Percentiles rank a stretch among this genome's conserved stretches.
phyloP scores from a whole-genome alignment of 129 eudicot species.

The Rutidosis leptorrhynchoides region DNA sequence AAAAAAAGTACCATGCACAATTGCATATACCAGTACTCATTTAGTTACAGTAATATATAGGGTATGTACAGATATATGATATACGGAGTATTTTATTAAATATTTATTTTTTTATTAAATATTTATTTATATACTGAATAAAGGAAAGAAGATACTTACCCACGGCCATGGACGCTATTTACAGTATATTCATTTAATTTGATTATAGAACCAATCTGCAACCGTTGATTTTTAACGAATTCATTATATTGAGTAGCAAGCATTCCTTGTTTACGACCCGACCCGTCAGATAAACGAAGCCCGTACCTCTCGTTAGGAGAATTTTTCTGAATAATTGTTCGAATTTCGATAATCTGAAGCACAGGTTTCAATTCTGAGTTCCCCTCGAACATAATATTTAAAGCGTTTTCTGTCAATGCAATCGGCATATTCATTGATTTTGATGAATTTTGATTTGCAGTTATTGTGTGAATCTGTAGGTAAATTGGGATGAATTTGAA shows the following conservation, averaged over 20 bases:
- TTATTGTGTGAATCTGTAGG: conserved; percentile 13
- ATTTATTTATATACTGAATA: too few relatives aligned
- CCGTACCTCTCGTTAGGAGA: conserved; percentile 50
- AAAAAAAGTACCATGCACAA: too few relatives aligned
- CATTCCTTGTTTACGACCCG: conserved; percentile 58
- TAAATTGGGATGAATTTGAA: background rate
- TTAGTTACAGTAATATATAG: too few relatives aligned
- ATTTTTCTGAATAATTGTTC: conserved; percentile 34
- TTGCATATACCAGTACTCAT: too few relatives aligned
- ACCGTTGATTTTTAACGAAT: conserved; percentile 41
- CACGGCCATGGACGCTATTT: conserved; percentile 42
- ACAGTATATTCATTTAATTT: conserved; percentile 48
- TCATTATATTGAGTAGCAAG: conserved; percentile 64
- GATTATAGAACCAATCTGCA: conserved; percentile 66
- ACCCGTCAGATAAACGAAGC: conserved; percentile 62
- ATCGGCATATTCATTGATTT: conserved; percentile 31
- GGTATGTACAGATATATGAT: too few relatives aligned
- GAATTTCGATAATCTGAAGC: conserved; percentile 54
- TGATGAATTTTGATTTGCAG: background rate
- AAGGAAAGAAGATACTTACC: conserved; percentile 31
- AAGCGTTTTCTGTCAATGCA: conserved; percentile 48
- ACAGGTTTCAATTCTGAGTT: conserved; percentile 45
- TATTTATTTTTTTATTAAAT: too few relatives aligned
- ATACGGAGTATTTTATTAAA: too few relatives aligned
- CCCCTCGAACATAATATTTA: conserved; percentile 19